A percentile compares a stretch with the other conserved stretches of the same genome.
Evolutionary conservation across 306 rosid species (phyloP).

Genomic region (Macrotyloma uniflorum): DNA sequence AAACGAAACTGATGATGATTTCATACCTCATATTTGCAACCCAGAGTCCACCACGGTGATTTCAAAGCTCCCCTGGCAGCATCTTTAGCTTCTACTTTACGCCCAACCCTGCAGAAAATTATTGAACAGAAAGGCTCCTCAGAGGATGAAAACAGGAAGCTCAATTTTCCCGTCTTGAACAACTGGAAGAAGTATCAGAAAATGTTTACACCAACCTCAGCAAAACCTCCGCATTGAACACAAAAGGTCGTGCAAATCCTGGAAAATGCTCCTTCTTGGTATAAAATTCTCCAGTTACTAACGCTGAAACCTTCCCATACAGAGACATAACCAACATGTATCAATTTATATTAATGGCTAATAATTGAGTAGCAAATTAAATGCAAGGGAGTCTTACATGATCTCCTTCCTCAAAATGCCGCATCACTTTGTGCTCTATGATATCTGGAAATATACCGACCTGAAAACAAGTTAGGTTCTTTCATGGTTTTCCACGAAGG

Average conservation of each 20-base stretch:
- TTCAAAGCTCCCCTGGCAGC: conserved; percentile 94
- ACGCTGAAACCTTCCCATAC: conserved; percentile 80
- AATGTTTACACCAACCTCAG: conserved; percentile 64
- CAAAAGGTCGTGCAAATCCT: conserved; percentile 93
- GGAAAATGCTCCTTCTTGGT: conserved; percentile 93
- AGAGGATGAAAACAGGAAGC: conserved; percentile 30
- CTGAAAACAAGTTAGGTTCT: conserved; percentile 53
- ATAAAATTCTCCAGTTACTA: conserved; percentile 92
- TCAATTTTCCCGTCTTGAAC: conserved; percentile 29
- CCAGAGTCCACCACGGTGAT: conserved; percentile 98
- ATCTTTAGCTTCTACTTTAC: conserved; percentile 82
- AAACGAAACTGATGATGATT: conserved; percentile 19
- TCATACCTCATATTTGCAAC: conserved; percentile 73
- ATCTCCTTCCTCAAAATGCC: conserved; percentile 93
- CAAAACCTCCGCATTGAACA: conserved; percentile 88
- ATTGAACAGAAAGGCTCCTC: conserved; percentile 6
- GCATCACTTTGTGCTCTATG: conserved; percentile 79
- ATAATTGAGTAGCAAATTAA: conserved; percentile 20
- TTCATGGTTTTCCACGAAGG: conserved; percentile 19
- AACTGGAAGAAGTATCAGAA: conserved; percentile 12
- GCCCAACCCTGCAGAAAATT: conserved; percentile 68
- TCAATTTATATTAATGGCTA: conserved; percentile 17
- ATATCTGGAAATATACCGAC: conserved; percentile 98
- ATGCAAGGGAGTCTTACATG: conserved; percentile 53
- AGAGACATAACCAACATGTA: conserved; percentile 27